phyloP scores from a whole-genome alignment of 2,329 filamentous ascomycete genomes.

The Leptodontidium sp. region DNA sequence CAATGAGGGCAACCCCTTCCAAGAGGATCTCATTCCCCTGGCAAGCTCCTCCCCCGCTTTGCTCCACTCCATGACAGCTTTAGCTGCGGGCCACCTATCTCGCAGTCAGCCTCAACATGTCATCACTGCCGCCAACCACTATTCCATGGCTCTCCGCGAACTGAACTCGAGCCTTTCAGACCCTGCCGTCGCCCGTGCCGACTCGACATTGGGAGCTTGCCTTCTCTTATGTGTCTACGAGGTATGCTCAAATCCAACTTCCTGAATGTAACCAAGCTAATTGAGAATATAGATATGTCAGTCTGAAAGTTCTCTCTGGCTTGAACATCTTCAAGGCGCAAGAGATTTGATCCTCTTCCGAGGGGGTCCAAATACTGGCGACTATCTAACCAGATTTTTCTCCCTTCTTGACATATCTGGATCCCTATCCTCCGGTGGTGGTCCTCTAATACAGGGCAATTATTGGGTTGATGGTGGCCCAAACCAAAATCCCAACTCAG shows the following conservation, averaged over 20 bases:
- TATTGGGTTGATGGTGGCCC: slow-evolving; percentile 43
- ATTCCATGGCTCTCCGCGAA: slow-evolving; percentile 42
- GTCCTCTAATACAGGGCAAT: slow-evolving; percentile 43
- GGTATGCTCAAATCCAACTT: slow-evolving; percentile 27
- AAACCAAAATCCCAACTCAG: slow-evolving; percentile 17
- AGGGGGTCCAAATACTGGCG: slow-evolving; percentile 40
- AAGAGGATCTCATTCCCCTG: slow-evolving; percentile 41
- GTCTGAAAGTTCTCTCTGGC: slow-evolving; percentile 42
- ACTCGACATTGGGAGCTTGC: slow-evolving; percentile 44
- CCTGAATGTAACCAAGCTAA: background rate
- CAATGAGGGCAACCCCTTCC: slow-evolving; percentile 45
- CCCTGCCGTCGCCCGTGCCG: slow-evolving; percentile 37
- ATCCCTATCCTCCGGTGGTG: slow-evolving; percentile 40
- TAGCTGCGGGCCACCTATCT: slow-evolving; percentile 44
- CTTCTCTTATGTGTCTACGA: slow-evolving; percentile 46
- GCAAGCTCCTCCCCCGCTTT: slow-evolving; percentile 42
- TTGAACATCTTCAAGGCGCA: slow-evolving; percentile 45
- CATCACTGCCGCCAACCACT: slow-evolving; percentile 41
- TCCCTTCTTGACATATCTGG: slow-evolving; percentile 45
- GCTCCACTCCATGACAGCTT: slow-evolving; percentile 44
- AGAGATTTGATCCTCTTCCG: slow-evolving; percentile 44
- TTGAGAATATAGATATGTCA: slow-evolving; percentile 39
- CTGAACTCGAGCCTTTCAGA: slow-evolving; percentile 40
- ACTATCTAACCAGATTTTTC: slow-evolving; percentile 45
- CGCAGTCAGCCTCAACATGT: slow-evolving; percentile 41